phyloP scores from a whole-genome alignment of 1,284 basidiomycete species.

The Rhodofomes roseus region DNA sequence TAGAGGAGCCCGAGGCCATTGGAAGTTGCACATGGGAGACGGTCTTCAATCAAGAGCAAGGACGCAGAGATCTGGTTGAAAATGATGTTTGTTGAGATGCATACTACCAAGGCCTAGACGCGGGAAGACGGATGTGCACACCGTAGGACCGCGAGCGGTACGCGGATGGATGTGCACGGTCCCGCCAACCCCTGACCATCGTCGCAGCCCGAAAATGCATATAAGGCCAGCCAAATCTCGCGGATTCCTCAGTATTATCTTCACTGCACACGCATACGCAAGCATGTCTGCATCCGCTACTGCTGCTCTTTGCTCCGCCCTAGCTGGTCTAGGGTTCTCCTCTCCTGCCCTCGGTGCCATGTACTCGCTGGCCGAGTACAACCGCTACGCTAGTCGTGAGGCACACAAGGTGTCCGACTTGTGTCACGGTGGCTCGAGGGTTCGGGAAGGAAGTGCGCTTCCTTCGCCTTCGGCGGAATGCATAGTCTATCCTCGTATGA shows the following conservation, averaged over 20 bases:
- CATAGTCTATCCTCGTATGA: not conserved
- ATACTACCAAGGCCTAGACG: too few relatives aligned
- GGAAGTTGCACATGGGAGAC: too few relatives aligned
- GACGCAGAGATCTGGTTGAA: too few relatives aligned
- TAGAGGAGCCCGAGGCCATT: too few relatives aligned
- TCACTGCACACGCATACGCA: not conserved
- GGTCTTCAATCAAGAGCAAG: not conserved
- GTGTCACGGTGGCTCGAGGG: not conserved
- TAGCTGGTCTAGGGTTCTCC: not conserved
- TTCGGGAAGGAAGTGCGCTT: not conserved
- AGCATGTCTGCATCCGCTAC: not conserved
- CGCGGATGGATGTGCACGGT: too few relatives aligned
- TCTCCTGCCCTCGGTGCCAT: not conserved
- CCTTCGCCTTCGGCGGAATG: not conserved
- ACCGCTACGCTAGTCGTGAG: not conserved
- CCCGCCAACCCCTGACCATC: too few relatives aligned
- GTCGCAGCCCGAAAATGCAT: not conserved
- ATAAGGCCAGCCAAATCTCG: not conserved
- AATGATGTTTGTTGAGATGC: too few relatives aligned
- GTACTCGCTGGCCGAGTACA: constrained; percentile 1
- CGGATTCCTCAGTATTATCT: not conserved
- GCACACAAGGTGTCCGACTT: not conserved
- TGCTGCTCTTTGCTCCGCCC: not conserved
- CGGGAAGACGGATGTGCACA: too few relatives aligned
- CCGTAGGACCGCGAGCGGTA: too few relatives aligned